Evolutionary conservation across 2,329 filamentous ascomycete genomes (phyloP).

Genomic region (Aspergillus tubingensis): DNA sequence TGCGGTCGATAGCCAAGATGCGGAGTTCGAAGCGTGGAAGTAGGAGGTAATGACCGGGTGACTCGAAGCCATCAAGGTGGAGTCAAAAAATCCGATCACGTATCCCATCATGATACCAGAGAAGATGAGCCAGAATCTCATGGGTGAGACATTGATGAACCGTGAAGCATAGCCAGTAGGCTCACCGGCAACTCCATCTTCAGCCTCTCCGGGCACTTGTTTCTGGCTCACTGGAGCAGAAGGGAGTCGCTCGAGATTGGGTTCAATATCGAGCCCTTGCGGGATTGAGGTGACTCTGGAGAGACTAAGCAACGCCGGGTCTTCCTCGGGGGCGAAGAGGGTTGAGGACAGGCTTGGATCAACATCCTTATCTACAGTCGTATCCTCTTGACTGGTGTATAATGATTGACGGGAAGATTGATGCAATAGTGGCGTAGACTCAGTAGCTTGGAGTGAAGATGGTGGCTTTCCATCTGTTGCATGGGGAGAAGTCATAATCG

Average conservation of each 20-base stretch:
- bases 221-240: slow-evolving; percentile 17
- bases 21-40: slow-evolving; percentile 74
- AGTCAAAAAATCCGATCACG: slow-evolving; percentile 67
- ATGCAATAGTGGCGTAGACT: slow-evolving; percentile 8
- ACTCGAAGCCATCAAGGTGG: slow-evolving; percentile 77
- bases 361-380: background rate
- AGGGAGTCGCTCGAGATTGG: slow-evolving; percentile 26
- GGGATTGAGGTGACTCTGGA: slow-evolving; percentile 29
- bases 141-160: slow-evolving; percentile 41
- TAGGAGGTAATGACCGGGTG: slow-evolving; percentile 82
- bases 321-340: background rate
- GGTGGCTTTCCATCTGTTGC: background rate
- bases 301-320: slow-evolving; percentile 1
- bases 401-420: background rate
- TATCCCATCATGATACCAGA: slow-evolving; percentile 59
- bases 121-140: slow-evolving; percentile 66
- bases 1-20: slow-evolving; percentile 79
- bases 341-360: slow-evolving; percentile 1
- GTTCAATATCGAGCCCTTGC: slow-evolving; percentile 30
- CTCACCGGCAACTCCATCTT: slow-evolving; percentile 11
- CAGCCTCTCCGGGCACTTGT: slow-evolving; percentile 10
- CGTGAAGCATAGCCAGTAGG: slow-evolving; percentile 30
- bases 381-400: background rate
- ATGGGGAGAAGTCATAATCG: slow-evolving; percentile 3
- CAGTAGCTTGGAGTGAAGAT: background rate